Conservation (phyloP, 148 eudicot genomes). For the Silene latifolia region DNA sequence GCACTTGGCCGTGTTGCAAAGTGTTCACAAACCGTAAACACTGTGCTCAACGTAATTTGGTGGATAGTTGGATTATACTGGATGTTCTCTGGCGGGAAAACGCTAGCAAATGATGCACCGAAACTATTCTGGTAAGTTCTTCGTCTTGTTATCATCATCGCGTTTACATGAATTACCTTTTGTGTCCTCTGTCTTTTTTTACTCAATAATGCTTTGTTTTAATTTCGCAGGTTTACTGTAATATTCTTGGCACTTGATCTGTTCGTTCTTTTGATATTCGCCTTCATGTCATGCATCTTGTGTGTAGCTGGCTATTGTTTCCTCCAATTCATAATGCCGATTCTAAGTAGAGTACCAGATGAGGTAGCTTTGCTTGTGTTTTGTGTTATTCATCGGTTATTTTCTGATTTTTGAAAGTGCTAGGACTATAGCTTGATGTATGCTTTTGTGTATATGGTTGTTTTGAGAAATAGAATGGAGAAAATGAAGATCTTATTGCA, state of each 20-base stretch:
- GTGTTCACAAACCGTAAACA: conserved; percentile 84
- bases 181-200: background rate
- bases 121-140: conserved; percentile 70
- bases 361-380: no score
- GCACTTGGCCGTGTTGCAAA: conserved; percentile 57
- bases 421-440: no score
- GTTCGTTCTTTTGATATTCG: background rate
- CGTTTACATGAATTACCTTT: no score
- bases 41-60: conserved; percentile 93
- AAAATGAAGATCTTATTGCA: background rate
- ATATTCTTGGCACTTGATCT: background rate
- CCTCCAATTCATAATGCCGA: background rate
- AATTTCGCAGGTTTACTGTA: background rate
- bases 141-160: background rate
- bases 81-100: conserved; percentile 77
- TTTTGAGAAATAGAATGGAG: background rate
- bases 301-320: background rate
- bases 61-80: conserved; percentile 99
- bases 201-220: conserved; percentile 19
- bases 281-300: background rate
- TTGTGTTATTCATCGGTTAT: no score
- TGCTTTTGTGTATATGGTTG: background rate
- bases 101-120: conserved; percentile 62
- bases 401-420: background rate
- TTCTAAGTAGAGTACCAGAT: background rate